These are phyloP conservation scores for Fomitopsis palustris DNA, from an alignment of 1,284 basidiomycete genomes.

Conservation along the genomic window DNA sequence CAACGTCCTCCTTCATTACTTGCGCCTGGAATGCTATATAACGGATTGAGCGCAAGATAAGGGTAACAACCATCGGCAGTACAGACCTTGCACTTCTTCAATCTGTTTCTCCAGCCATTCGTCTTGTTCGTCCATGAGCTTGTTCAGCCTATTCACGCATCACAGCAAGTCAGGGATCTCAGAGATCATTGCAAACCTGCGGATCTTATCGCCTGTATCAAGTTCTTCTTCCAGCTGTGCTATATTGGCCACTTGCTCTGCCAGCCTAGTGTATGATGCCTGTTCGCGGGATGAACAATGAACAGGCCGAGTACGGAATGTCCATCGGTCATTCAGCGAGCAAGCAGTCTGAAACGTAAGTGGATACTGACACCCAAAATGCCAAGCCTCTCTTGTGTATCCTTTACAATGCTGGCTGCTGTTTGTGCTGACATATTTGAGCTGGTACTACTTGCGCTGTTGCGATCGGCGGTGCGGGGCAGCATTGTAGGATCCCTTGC, in stretches of 20 bases:
- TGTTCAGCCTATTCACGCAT: slow-evolving; percentile 34
- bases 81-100: slow-evolving; percentile 44
- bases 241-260: slow-evolving; percentile 30
- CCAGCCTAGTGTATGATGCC: slow-evolving; percentile 32
- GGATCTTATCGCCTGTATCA: slow-evolving; percentile 24
- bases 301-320: background rate
- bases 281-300: slow-evolving; percentile 10
- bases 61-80: background rate
- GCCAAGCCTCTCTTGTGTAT: slow-evolving; percentile 25
- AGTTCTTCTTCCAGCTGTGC: slow-evolving; percentile 29
- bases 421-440: background rate
- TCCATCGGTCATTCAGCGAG: background rate
- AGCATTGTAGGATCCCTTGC: too few species aligned
- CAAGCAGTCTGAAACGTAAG: background rate
- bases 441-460: background rate
- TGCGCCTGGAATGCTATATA: slow-evolving; percentile 43
- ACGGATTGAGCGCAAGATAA: background rate
- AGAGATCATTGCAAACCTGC: slow-evolving; percentile 16
- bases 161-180: background rate
- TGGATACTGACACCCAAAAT: slow-evolving; percentile 20
- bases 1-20: slow-evolving; percentile 39
- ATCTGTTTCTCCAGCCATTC: slow-evolving; percentile 39
- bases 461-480: too few species aligned
- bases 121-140: slow-evolving; percentile 40
- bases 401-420: slow-evolving; percentile 17